A percentile compares a stretch with the other conserved stretches of the same genome.
phyloP scores from a whole-genome alignment of 805 yeast species.

The Wickerhamomyces canadensis region DNA sequence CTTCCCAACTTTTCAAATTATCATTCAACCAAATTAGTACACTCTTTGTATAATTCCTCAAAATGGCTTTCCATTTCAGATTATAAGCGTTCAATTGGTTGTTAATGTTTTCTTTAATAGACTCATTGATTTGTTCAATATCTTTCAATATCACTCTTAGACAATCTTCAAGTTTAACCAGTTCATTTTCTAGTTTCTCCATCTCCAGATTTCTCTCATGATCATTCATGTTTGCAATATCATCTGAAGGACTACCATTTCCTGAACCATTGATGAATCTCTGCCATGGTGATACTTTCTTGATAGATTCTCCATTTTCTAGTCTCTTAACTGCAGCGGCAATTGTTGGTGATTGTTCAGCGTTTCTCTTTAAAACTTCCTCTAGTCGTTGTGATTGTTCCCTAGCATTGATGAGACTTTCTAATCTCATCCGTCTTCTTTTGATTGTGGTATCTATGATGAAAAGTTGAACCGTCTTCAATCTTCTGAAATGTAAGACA shows the following conservation, averaged over 20 bases:
- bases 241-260: constrained; percentile 4
- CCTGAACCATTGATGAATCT: constrained; percentile 17
- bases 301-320: constrained; percentile 22
- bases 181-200: constrained; percentile 28
- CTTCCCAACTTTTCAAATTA: constrained; percentile 34
- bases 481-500: constrained; percentile 55
- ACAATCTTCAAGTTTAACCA: constrained; percentile 34
- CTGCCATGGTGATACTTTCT: constrained; percentile 19
- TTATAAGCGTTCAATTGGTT: constrained; percentile 24
- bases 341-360: constrained; percentile 30
- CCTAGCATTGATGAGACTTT: constrained; percentile 28
- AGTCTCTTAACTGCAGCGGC: constrained; percentile 26
- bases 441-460: constrained; percentile 35
- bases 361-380: constrained; percentile 30
- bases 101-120: constrained; percentile 27
- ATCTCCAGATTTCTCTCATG: constrained; percentile 33
- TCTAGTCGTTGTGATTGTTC: constrained; percentile 25
- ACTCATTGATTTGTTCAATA: constrained; percentile 29
- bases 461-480: constrained; percentile 47
- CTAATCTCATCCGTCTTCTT: constrained; percentile 27
- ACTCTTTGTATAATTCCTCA: constrained; percentile 27
- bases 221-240: constrained; percentile 25
- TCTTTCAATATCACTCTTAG: constrained; percentile 31
- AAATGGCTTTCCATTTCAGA: constrained; percentile 24
- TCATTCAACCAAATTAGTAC: constrained; percentile 32